Base-by-base conservation (phyloP, 2,329 filamentous ascomycete species). In the Fusarium palustre region DNA sequence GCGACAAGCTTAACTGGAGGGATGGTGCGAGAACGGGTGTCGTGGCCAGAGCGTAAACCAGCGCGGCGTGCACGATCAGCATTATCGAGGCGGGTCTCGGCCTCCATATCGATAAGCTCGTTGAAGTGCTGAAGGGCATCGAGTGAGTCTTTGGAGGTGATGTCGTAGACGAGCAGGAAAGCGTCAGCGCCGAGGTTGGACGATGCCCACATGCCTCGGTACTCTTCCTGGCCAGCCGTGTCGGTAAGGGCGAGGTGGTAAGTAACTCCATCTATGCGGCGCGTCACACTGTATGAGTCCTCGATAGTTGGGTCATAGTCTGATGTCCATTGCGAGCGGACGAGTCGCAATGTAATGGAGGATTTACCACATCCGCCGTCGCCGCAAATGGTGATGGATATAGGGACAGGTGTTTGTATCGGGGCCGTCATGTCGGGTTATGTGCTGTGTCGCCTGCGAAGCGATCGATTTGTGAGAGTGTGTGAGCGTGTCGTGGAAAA, bases 201-300 rank as follows among this genome's bases (percentile, higher is more conserved):
- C 34, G 89, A 86, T 2, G 91, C 92, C 92, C 92, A 96, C 84
- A 96, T 92, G 73, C 91, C 90, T 71, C 92, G 90, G 82, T 96
- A 96, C 81, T 96, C 92, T 81, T 96, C 92, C 79, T 96, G 92
- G n/a, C 92, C 92, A 28, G 92, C 92, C 2, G 92, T 95, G 82
- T 96, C 92, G 63, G 92, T 95, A 50, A 96, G 86, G 49, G 87
- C 85, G 36, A 96, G 88, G 79, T 92, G 91, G 84, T 94, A 95
- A 52, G 88, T 89, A 55, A 95, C 86, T 75, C 92, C 92, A 74
- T 95, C 92, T 78, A 96, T 89, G 73, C 86, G 87, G 71, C 92
- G 91, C 50, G 92, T 94, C 66, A 96, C 90, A 74, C 88, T 91
- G 84, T 96, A 96, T 72, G 91, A 93, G 84, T 96, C 92, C 81